Evolutionary conservation across 768 basidiomycete genomes (phyloP).

Genomic region (Guyanaporus albipodus): DNA sequence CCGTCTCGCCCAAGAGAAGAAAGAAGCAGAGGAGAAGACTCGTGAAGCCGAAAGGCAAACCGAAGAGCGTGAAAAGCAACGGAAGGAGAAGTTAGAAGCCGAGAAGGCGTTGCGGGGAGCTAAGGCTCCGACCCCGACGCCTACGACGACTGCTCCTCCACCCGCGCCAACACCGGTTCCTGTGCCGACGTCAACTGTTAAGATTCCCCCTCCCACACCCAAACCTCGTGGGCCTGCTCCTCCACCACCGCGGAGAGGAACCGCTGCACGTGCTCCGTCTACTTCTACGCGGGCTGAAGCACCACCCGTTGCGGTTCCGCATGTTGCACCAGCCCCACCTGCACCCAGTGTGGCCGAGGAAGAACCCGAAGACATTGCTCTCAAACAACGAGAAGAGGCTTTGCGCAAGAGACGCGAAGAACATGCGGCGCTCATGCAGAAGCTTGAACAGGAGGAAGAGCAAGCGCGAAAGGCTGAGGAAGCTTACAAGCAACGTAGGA

Average conservation of each 20-base stretch:
- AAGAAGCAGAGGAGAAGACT: slow-evolving; percentile 86
- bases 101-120: slow-evolving; percentile 64
- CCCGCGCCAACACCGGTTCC: slow-evolving; percentile 38
- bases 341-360: slow-evolving; percentile 52
- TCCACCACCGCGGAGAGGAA: slow-evolving; percentile 31
- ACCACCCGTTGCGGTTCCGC: slow-evolving; percentile 17
- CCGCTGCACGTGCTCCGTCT: slow-evolving; percentile 8
- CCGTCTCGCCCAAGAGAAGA: slow-evolving; percentile 78
- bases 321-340: slow-evolving; percentile 33
- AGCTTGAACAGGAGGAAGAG: slow-evolving; percentile 55
- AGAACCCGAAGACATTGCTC: slow-evolving; percentile 53
- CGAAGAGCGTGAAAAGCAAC: slow-evolving; percentile 69
- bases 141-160: slow-evolving; percentile 40
- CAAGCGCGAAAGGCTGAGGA: slow-evolving; percentile 49
- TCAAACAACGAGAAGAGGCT: slow-evolving; percentile 66
- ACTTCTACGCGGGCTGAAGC: slow-evolving; percentile 25
- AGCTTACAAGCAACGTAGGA: slow-evolving; percentile 32
- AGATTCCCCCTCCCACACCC: slow-evolving; percentile 36
- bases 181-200: slow-evolving; percentile 36
- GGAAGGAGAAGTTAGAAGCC: slow-evolving; percentile 69
- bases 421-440: slow-evolving; percentile 63
- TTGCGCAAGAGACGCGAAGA: slow-evolving; percentile 71
- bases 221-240: slow-evolving; percentile 30
- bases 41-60: slow-evolving; percentile 75
- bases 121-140: slow-evolving; percentile 37